These are phyloP conservation scores for Coccomyxa sp. DNA, from an alignment of 139 green algal genomes.

Conservation along the genomic window DNA sequence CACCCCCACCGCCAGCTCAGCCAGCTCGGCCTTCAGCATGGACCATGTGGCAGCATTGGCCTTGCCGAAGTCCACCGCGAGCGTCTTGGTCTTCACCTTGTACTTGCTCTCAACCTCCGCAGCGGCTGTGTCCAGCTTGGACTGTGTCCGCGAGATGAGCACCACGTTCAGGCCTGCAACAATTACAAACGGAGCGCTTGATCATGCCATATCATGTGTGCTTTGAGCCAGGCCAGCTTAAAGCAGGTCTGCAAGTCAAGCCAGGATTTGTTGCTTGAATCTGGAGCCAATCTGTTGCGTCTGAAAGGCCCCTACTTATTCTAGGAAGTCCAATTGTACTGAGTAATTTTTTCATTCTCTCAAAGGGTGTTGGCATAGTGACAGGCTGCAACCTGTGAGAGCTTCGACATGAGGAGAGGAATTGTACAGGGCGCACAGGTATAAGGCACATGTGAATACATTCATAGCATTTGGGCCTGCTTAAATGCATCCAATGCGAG, in stretches of 20 bases:
- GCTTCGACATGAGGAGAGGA: no score
- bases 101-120: slow-evolving; percentile 43
- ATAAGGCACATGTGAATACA: no score
- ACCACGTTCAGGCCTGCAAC: slow-evolving; percentile 65
- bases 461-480: no score
- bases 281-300: not conserved
- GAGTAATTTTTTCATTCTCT: no score
- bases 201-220: not conserved
- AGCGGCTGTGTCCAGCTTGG: slow-evolving; percentile 48
- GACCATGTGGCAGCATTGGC: slow-evolving; percentile 3
- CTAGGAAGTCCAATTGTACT: no score
- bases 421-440: no score
- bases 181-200: not conserved
- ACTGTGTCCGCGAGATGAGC: slow-evolving; percentile 64
- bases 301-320: no score
- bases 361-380: no score
- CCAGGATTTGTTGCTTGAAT: not conserved
- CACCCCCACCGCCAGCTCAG: slow-evolving; percentile 60
- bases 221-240: not conserved
- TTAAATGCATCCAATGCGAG: no score
- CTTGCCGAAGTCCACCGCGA: slow-evolving; percentile 43
- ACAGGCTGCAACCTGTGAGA: no score
- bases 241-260: not conserved
- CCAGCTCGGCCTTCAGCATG: not conserved
- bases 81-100: slow-evolving; percentile 38